These are phyloP conservation scores for Venturia asperata DNA, from an alignment of 2,329 filamentous ascomycete genomes.

Conservation along the genomic window DNA sequence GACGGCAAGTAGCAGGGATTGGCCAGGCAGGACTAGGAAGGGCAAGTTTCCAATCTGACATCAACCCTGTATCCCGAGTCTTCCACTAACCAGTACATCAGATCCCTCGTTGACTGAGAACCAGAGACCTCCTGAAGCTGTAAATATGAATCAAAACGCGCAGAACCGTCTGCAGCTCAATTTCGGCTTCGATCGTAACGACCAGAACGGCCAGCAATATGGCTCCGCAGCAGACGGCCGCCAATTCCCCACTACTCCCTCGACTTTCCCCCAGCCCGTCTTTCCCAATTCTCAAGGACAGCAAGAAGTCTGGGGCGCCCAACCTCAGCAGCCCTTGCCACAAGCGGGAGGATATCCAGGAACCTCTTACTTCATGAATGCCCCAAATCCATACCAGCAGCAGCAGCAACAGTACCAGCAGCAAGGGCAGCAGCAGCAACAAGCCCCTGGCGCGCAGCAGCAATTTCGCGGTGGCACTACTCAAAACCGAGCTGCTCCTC, in stretches of 20 bases:
- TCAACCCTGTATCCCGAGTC: background rate
- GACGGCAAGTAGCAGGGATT: slow-evolving; percentile 1
- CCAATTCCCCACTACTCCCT: slow-evolving; percentile 65
- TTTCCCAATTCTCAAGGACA: slow-evolving; percentile 54
- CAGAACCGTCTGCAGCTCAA: slow-evolving; percentile 45
- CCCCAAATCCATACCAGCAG: slow-evolving; percentile 35
- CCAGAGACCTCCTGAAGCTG: background rate
- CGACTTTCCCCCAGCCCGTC: slow-evolving; percentile 91
- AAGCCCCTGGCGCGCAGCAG: slow-evolving; percentile 20
- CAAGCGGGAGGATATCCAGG: slow-evolving; percentile 33
- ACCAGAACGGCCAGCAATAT: slow-evolving; percentile 33
- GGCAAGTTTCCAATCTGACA: background rate
- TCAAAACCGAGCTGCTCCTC: slow-evolving; percentile 41
- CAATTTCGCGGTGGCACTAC: background rate
- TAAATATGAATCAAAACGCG: slow-evolving; percentile 25
- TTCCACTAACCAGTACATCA: background rate
- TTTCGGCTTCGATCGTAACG: slow-evolving; percentile 42
- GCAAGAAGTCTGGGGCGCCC: slow-evolving; percentile 53
- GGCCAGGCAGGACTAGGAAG: background rate
- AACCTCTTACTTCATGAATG: slow-evolving; percentile 45
- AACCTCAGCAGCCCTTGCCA: slow-evolving; percentile 28
- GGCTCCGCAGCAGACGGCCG: slow-evolving; percentile 37
- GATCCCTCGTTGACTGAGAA: background rate
- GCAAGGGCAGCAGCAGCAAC: slow-evolving; percentile 39
- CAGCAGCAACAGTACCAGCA: slow-evolving; percentile 38